Conservation (phyloP, 306 rosid genomes). For the Mimosa bimucronata region DNA sequence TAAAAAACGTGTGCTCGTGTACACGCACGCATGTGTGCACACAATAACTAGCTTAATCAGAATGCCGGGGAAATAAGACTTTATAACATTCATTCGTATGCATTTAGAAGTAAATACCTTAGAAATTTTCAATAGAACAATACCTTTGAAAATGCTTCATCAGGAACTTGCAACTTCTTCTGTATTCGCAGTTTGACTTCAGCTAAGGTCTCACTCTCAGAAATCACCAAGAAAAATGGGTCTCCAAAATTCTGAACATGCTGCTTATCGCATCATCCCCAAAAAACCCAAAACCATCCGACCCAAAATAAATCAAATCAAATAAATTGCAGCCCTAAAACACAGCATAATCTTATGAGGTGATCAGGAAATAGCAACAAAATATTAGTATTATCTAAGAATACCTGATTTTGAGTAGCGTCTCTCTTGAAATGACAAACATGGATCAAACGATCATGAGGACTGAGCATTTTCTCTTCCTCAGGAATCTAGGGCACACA, state of each 20-base stretch:
- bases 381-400: not conserved
- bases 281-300: not conserved
- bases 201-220: slow-evolving; percentile 80
- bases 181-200: slow-evolving; percentile 84
- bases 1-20: not conserved
- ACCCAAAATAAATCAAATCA: not conserved
- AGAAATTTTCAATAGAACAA: slow-evolving; percentile 21
- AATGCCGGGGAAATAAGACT: not conserved
- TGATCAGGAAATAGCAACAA: not conserved
- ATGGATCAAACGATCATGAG: slow-evolving; percentile 82
- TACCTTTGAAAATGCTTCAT: slow-evolving; percentile 55
- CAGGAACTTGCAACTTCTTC: slow-evolving; percentile 83
- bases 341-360: not conserved
- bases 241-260: slow-evolving; percentile 95
- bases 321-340: slow-evolving; percentile 1
- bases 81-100: not conserved
- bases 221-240: slow-evolving; percentile 85
- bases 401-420: slow-evolving; percentile 65
- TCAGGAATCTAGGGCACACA: slow-evolving; percentile 66
- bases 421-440: slow-evolving; percentile 90
- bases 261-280: slow-evolving; percentile 43
- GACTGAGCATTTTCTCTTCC: slow-evolving; percentile 79
- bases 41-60: not conserved
- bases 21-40: not conserved
- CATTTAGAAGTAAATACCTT: slow-evolving; percentile 11